These are phyloP conservation scores for Mycena kentingensis DNA, from an alignment of 768 basidiomycete genomes.

Conservation along the genomic window DNA sequence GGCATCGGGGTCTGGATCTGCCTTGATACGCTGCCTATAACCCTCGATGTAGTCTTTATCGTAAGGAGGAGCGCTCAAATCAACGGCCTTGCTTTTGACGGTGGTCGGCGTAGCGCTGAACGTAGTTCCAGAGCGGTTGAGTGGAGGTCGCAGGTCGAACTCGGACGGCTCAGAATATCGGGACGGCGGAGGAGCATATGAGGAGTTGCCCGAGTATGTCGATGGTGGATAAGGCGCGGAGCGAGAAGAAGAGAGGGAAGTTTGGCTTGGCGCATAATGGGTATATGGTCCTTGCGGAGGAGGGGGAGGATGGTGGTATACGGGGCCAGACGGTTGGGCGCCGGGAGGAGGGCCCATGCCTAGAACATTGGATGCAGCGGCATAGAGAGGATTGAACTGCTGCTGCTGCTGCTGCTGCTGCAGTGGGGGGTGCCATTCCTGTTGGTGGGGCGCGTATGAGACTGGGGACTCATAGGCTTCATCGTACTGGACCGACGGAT, in stretches of 20 bases:
- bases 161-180: slow-evolving; percentile 42
- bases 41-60: slow-evolving; percentile 97
- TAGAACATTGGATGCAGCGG: slow-evolving; percentile 78
- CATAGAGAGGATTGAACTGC: slow-evolving; percentile 63
- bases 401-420: slow-evolving; percentile 29
- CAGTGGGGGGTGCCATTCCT: slow-evolving; percentile 19
- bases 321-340: slow-evolving; percentile 25
- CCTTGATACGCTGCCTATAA: slow-evolving; percentile 95
- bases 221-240: slow-evolving; percentile 33
- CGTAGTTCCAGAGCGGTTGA: slow-evolving; percentile 60
- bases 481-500: slow-evolving; percentile 22
- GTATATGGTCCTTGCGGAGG: slow-evolving; percentile 29
- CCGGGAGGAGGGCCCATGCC: slow-evolving; percentile 72
- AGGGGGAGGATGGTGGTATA: slow-evolving; percentile 26
- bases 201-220: slow-evolving; percentile 25
- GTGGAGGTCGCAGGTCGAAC: slow-evolving; percentile 56
- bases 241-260: slow-evolving; percentile 33
- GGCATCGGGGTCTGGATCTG: slow-evolving; percentile 96
- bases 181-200: slow-evolving; percentile 23
- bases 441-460: slow-evolving; percentile 18
- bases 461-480: slow-evolving; percentile 18
- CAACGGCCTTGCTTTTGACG: slow-evolving; percentile 77
- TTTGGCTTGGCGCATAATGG: slow-evolving; percentile 19
- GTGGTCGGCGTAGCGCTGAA: slow-evolving; percentile 59
- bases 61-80: slow-evolving; percentile 81